These are phyloP conservation scores for Aphanomyces stellatus DNA, from an alignment of 352 stramenopile genomes.

Conservation along the genomic window DNA sequence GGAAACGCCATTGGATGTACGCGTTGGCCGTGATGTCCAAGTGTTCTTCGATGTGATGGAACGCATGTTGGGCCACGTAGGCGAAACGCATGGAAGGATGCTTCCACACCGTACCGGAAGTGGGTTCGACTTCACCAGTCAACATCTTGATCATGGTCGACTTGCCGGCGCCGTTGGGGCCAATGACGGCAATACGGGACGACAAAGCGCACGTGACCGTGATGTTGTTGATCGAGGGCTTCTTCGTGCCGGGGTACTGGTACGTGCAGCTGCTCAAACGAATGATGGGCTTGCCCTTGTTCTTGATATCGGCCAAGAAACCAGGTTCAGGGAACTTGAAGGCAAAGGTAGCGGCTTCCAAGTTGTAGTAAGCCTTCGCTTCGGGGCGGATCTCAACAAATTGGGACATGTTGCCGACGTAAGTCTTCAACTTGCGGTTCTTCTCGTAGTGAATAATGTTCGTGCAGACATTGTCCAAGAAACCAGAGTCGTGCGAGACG, in stretches of 20 bases:
- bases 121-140: conserved; percentile 73
- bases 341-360: conserved; percentile 75
- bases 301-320: conserved; percentile 86
- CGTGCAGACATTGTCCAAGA: conserved; percentile 96
- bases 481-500: conserved; percentile 95
- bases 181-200: conserved; percentile 71
- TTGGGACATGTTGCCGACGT: conserved; percentile 79
- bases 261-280: conserved; percentile 81
- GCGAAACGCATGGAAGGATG: conserved; percentile 87
- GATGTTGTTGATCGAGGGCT: conserved; percentile 80
- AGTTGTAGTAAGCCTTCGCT: conserved; percentile 85
- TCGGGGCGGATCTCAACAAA: conserved; percentile 83
- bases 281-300: conserved; percentile 87
- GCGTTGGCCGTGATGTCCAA: conserved; percentile 91
- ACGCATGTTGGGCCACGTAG: conserved; percentile 96
- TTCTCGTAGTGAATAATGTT: conserved; percentile 97
- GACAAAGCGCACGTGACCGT: conserved; percentile 71
- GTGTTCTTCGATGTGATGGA: conserved; percentile 97
- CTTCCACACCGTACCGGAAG: conserved; percentile 66
- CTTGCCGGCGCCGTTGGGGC: conserved; percentile 92
- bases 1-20: conserved; percentile 98
- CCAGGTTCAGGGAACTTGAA: conserved; percentile 83
- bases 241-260: conserved; percentile 64
- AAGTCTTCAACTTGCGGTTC: conserved; percentile 84
- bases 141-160: conserved; percentile 95